Base-by-base conservation (phyloP, 2,329 filamentous ascomycete genomes). In the Venturia nashicola region DNA sequence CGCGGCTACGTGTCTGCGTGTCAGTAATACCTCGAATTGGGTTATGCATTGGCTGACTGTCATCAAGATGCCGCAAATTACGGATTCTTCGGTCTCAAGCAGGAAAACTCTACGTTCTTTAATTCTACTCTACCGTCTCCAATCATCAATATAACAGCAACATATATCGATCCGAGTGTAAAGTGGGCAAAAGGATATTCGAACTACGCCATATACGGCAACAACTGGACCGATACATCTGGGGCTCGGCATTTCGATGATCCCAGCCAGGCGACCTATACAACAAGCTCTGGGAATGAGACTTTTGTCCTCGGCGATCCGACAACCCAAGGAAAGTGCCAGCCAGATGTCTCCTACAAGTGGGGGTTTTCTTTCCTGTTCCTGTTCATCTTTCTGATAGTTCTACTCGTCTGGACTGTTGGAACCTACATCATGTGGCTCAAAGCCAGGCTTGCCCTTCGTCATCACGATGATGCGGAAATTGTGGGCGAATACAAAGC, bases 311-410 rank as follows among this genome's bases (percentile, higher is more conserved):
- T 39, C 9, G 32, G n/a, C 5, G n/a, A 55, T 39, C 5, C 62
- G 65, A 4, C 60, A 44, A 34, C 20, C 46, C 12, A 68, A 14
- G 59, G 60, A 36, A 57, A 43, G 7, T n/a, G 23, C 3, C 8
- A 11, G 3, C n/a, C 68, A 16, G 5, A 27, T n/a, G 39, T 46
- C 65, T 66, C 55, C 2, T 71, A 70, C 42, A 64, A 67, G 46
- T 71, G 70, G 69, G 70, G 69, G 0, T 71, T 71, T 59, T 70
- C 69, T 0, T 70, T 67, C 51, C 62, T 69, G 3, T 68, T 71
- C 36, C 63, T 70, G 0, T 67, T 66, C 64, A 44, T 67, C 32
- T 66, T 67, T 61, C 20, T 67, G 9, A 16, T 68, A 1, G 14
- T 68, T 11, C 57, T 68, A 6, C 5, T 69, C 0, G 16, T 69